A percentile compares a stretch with the other conserved stretches of the same genome.
phyloP scores from a whole-genome alignment of 148 eudicot species.

The Rhododendron vialii region DNA sequence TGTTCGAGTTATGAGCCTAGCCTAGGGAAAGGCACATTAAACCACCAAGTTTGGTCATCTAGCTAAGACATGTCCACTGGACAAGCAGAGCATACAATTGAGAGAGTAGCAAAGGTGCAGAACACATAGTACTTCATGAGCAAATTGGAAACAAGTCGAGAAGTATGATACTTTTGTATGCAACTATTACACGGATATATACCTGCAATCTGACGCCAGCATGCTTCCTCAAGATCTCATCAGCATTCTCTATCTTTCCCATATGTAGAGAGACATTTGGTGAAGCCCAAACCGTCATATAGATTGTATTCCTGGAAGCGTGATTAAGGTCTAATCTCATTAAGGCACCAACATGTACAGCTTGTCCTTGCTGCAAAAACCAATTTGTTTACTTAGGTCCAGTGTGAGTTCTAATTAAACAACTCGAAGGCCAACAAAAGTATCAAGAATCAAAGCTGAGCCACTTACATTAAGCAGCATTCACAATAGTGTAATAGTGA shows the following conservation, averaged over 20 bases:
- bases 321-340: slow-evolving; percentile 70
- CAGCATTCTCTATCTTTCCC: slow-evolving; percentile 93
- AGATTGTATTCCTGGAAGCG: slow-evolving; percentile 80
- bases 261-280: slow-evolving; percentile 77
- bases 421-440: not conserved
- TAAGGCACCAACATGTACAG: slow-evolving; percentile 79
- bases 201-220: slow-evolving; percentile 90
- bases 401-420: not conserved
- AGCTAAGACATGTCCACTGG: no score
- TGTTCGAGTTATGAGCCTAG: no score
- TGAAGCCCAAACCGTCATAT: slow-evolving; percentile 79
- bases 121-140: no score
- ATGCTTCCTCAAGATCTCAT: slow-evolving; percentile 78
- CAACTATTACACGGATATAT: not conserved
- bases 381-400: slow-evolving; percentile 14
- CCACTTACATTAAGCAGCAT: not conserved
- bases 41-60: no score
- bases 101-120: no score
- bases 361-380: slow-evolving; percentile 67
- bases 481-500: not conserved
- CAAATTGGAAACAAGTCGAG: no score
- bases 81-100: no score
- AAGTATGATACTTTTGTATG: no score
- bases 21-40: no score
- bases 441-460: not conserved